Base-by-base conservation (phyloP, 169 alveolate species). In the Neospora caninum region DNA sequence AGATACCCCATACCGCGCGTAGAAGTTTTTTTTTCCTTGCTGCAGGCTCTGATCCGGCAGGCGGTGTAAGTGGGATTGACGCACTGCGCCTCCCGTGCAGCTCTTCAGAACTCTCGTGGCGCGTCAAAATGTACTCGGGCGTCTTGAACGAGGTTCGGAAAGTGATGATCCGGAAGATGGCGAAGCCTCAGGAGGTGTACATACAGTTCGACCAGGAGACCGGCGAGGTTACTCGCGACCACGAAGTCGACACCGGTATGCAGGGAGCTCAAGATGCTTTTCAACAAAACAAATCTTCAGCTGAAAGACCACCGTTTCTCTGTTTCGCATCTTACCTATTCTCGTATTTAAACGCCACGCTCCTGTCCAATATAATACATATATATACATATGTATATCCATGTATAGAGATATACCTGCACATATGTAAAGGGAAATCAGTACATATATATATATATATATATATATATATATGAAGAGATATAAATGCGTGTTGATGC, bases 111-210 rank as follows among this genome's bases (percentile, higher is more conserved):
- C 49, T 89, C 25, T 93, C 95, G 0, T 88, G 95, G 93, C 0
- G 95, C 7, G 92, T 93, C 45, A 53, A 78, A 25, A 38, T 27
- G 42, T 94, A 94, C 54, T 53, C 39, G 29, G 91, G 80, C 27
- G 93, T 94, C 6, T 41, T 94, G 41, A 96, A 96, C 16, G 96
- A 97, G 58, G 97, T 98, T 29, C 96, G 99, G 93, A 95, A 94
- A 80, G 98, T 97, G 54, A 69, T 98, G 58, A 98, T 99, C 0
- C 96, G 96, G 91, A 96, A 97, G 78, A 99, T 99, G 99, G 99
- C 99, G 42, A 99, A 98, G 94, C 99, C 99, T 38, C 98, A 98
- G 94, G 99, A 93, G 93, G 96, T 98, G 39, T 97, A 96, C 58
- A 97, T 98, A 16, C 98, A 98, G 89, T 97, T 97, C 93, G 99